Percentiles rank a stretch among this genome's conserved stretches.
phyloP scores from a whole-genome alignment of 2,329 filamentous ascomycete genomes.

The Chaetomium strumarium region DNA sequence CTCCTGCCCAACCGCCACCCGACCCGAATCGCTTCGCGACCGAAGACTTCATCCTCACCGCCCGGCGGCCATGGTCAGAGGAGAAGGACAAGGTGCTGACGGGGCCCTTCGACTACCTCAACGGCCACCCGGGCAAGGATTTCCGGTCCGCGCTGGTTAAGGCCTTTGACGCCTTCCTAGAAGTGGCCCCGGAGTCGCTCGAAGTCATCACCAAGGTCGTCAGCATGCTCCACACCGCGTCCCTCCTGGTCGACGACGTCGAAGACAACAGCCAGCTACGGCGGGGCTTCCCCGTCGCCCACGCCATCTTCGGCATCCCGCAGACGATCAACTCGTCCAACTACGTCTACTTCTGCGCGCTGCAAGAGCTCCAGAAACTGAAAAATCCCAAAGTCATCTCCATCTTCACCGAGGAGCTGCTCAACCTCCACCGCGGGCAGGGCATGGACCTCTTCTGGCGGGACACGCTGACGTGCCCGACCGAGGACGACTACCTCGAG shows the following conservation, averaged over 20 bases:
- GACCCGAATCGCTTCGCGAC: conserved; percentile 49
- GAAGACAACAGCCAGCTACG: conserved; percentile 71
- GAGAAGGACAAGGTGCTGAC: conserved; percentile 73
- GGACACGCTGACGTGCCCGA: conserved; percentile 75
- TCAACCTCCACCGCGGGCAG: conserved; percentile 80
- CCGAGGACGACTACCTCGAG: conserved; percentile 85
- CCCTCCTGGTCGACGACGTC: conserved; percentile 79
- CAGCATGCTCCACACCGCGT: conserved; percentile 81
- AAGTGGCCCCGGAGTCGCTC: conserved; percentile 64
- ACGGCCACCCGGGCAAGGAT: conserved; percentile 75
- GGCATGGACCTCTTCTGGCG: conserved; percentile 91
- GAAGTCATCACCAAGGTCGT: conserved; percentile 73
- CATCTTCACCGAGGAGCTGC: conserved; percentile 75
- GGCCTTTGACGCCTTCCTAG: conserved; percentile 75
- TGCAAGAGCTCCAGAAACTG: conserved; percentile 70
- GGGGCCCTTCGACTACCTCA: conserved; percentile 76
- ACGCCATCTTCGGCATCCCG: conserved; percentile 76
- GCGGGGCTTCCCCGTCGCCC: conserved; percentile 73
- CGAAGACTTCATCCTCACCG: conserved; percentile 49
- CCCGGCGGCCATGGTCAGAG: conserved; percentile 55
- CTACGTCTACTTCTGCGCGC: conserved; percentile 78
- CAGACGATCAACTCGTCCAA: conserved; percentile 90
- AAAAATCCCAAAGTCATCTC: conserved; percentile 59
- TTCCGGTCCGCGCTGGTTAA: conserved; percentile 73
- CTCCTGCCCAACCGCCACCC: conserved; percentile 34